Evolutionary conservation across 2,329 filamentous ascomycete genomes (phyloP).

Genomic region (Verticillium zaregamsianum): DNA sequence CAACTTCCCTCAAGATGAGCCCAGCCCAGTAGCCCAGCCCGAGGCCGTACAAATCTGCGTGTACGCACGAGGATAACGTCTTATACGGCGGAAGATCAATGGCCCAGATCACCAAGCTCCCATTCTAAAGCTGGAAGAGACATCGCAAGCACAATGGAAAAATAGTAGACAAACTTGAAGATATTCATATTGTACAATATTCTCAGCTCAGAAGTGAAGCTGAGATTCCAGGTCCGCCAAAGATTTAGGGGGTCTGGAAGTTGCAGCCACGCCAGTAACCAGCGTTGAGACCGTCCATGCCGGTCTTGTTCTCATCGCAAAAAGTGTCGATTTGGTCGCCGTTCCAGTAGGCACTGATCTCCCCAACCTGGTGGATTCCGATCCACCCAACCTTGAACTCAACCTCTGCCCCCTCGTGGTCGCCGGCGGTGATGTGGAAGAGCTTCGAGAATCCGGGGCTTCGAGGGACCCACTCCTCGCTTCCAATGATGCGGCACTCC

Average conservation of each 20-base stretch:
- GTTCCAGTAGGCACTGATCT: background rate
- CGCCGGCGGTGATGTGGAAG: background rate
- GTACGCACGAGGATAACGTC: too few relatives aligned
- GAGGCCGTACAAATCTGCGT: too few relatives aligned
- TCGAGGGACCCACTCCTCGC: background rate
- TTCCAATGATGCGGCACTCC: background rate
- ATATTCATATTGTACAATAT: too few relatives aligned
- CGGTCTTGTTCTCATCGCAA: background rate
- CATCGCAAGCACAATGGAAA: too few relatives aligned
- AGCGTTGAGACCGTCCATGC: background rate
- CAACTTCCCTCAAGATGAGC: too few relatives aligned
- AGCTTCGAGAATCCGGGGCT: background rate
- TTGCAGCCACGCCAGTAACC: constrained; percentile 13
- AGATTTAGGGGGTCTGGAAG: background rate
- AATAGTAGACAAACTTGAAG: too few relatives aligned
- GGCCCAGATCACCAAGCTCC: too few relatives aligned
- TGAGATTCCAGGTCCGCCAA: too few relatives aligned
- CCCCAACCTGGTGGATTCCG: background rate
- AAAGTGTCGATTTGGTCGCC: background rate
- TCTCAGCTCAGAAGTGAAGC: too few relatives aligned
- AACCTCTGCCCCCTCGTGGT: background rate
- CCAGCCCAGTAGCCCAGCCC: too few relatives aligned
- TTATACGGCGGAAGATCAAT: too few relatives aligned
- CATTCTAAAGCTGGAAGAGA: too few relatives aligned
- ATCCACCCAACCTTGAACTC: background rate